Base-by-base conservation (phyloP, 345 rosid genomes). In the Brassica rapa region DNA sequence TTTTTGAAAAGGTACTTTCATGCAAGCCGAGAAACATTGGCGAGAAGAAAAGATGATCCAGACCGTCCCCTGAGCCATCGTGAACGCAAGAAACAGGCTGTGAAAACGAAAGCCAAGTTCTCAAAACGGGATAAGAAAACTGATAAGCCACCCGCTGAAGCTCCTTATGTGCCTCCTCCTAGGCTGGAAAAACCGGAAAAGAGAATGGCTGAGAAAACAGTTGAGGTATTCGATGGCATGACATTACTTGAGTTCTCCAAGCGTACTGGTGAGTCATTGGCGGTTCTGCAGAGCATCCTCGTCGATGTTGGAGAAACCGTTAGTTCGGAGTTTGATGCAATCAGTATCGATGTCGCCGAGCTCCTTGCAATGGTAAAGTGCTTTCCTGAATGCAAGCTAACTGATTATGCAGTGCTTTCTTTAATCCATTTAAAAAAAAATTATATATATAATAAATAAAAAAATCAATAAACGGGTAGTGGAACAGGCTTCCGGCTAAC, bases 201-300 rank as follows among this genome's bases (percentile, higher is more conserved):
- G 66, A 70, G 84, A 37, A 77, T 74, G 41, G 89, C 80, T 63
- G 91, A 86, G 74, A 91, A 88, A 83, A 89, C 86, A 0, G 74
- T 90, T 5, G 92, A 91, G 69, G 90, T 95, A 78, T 95, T 93
- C 82, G 92, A 89, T 79, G 97, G 99, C 80, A 91, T 91, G 88
- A 85, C 93, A 3, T 24, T 89, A 73, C 85, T 87, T 35, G 97
- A 95, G 86, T 93, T 95, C 29, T 87, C 93, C 15, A 91, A 85
- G 87, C 85, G 86, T 56, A 85, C 91, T 67, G 94, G 92, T 72
- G 88, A 82, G 76, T 80, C 82, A 66, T 63, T 86, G 56, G 74
- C 85, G 69, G 76, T 85, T 61, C 77, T 90, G 73, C 92, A 84
- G 85, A 86, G 87, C 82, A 84, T 95, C 84, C 92, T 95, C 43